Conservation (phyloP, 2,329 filamentous ascomycete species). For the Ceratocystis cubensis region DNA sequence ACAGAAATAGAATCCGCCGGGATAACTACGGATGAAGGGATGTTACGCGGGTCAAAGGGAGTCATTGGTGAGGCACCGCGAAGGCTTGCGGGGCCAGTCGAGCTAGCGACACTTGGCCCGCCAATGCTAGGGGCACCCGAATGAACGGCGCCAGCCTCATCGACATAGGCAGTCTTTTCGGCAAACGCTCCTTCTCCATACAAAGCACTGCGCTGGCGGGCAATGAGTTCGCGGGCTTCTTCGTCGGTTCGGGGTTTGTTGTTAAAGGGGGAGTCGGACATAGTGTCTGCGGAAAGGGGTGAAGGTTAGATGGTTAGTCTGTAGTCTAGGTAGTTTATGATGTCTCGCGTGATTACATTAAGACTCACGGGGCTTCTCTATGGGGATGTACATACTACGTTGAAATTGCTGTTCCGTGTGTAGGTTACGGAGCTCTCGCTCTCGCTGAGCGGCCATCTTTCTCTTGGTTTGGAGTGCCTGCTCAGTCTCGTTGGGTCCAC, state of each 20-base stretch:
- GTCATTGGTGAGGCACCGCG: constrained; percentile 70
- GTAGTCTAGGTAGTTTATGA: too few relatives aligned
- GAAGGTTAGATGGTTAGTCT: not conserved
- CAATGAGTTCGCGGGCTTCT: constrained; percentile 88
- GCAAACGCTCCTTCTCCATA: constrained; percentile 69
- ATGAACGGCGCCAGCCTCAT: constrained; percentile 53
- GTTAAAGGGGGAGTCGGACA: constrained; percentile 32
- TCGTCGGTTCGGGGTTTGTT: constrained; percentile 86
- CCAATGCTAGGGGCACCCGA: constrained; percentile 54
- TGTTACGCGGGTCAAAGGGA: constrained; percentile 41
- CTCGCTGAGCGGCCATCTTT: constrained; percentile 96
- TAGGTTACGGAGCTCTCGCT: constrained; percentile 98
- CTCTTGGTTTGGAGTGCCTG: constrained; percentile 99
- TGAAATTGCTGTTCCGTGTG: constrained; percentile 99
- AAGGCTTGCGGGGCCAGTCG: constrained; percentile 47
- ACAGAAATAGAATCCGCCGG: constrained; percentile 33
- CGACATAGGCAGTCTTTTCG: constrained; percentile 52
- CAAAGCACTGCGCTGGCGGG: constrained; percentile 84
- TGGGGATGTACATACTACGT: constrained; percentile 61
- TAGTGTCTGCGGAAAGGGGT: constrained; percentile 33
- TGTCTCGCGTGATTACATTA: not conserved
- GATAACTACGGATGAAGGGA: constrained; percentile 27
- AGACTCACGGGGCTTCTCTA: not conserved
- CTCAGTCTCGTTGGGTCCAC: constrained; percentile 81
- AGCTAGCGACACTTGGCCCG: constrained; percentile 31